These are phyloP conservation scores for Quercus berberidifolia DNA, from an alignment of 306 rosid genomes.

Conservation along the genomic window DNA sequence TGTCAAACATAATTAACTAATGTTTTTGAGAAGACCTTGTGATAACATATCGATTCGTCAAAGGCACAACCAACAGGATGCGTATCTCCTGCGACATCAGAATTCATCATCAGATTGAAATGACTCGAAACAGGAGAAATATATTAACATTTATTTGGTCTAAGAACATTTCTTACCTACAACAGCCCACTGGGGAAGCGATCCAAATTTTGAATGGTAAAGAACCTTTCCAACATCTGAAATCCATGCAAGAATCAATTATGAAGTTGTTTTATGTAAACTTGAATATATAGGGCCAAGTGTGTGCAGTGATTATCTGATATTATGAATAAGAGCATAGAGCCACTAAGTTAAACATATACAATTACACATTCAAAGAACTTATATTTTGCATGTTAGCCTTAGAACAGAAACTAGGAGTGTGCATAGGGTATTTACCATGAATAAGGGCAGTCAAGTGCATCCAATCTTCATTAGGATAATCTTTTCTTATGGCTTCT, in stretches of 20 bases:
- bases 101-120: not conserved
- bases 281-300: no score
- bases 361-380: not conserved
- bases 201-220: constrained; percentile 36
- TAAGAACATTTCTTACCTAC: constrained; percentile 32
- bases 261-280: no score
- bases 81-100: constrained; percentile 30
- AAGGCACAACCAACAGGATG: constrained; percentile 29
- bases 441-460: constrained; percentile 48
- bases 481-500: constrained; percentile 25
- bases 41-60: no score
- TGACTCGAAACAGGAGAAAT: not conserved
- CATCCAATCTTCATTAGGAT: constrained; percentile 24
- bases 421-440: constrained; percentile 9
- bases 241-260: not conserved
- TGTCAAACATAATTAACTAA: not conserved
- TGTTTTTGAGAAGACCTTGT: constrained; percentile 14
- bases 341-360: not conserved
- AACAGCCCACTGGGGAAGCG: constrained; percentile 52
- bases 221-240: constrained; percentile 52
- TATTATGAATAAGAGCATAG: no score
- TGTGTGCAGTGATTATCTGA: no score
- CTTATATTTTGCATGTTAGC: not conserved
- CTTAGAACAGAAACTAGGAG: not conserved
- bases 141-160: not conserved